phyloP scores from a whole-genome alignment of 2,329 filamentous ascomycete genomes.

The Dendryphion nanum region DNA sequence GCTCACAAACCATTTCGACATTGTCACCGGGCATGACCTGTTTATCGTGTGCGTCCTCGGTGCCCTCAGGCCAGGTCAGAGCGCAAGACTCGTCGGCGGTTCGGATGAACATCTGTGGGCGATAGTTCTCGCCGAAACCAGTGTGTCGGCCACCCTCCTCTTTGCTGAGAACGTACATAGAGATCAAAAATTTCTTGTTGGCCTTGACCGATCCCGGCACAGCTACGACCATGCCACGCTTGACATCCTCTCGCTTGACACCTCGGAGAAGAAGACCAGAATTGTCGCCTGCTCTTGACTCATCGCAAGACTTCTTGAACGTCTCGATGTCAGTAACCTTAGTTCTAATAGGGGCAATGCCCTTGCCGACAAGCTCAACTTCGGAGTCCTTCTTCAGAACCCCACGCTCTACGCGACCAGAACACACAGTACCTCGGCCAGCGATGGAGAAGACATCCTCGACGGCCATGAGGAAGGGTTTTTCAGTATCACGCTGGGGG shows the following conservation, averaged over 20 bases:
- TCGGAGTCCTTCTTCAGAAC: constrained; percentile 89
- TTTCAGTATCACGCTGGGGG: constrained; percentile 88
- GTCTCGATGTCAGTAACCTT: constrained; percentile 99
- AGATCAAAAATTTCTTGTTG: constrained; percentile 87
- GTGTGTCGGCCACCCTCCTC: constrained; percentile 97
- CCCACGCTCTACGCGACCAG: constrained; percentile 96
- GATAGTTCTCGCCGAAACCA: constrained; percentile 94
- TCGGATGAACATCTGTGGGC: constrained; percentile 92
- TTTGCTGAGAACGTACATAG: constrained; percentile 96
- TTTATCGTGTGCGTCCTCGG: constrained; percentile 68
- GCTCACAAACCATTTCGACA: constrained; percentile 89
- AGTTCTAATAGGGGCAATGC: constrained; percentile 81
- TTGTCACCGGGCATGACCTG: constrained; percentile 99
- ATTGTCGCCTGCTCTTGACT: constrained; percentile 96
- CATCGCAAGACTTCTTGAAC: constrained; percentile 99
- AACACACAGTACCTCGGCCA: constrained; percentile 94
- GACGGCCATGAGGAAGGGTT: constrained; percentile 98
- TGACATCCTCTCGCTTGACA: constrained; percentile 91
- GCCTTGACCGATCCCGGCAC: constrained; percentile 82
- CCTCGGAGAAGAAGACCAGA: constrained; percentile 95
- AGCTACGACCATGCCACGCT: constrained; percentile 90
- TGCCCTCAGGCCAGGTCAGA: constrained; percentile 83
- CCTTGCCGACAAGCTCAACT: constrained; percentile 91
- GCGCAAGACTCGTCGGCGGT: constrained; percentile 77
- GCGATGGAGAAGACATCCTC: constrained; percentile 64